These are phyloP conservation scores for Vigna nakashimae DNA, from an alignment of 306 rosid species.

Conservation along the genomic window DNA sequence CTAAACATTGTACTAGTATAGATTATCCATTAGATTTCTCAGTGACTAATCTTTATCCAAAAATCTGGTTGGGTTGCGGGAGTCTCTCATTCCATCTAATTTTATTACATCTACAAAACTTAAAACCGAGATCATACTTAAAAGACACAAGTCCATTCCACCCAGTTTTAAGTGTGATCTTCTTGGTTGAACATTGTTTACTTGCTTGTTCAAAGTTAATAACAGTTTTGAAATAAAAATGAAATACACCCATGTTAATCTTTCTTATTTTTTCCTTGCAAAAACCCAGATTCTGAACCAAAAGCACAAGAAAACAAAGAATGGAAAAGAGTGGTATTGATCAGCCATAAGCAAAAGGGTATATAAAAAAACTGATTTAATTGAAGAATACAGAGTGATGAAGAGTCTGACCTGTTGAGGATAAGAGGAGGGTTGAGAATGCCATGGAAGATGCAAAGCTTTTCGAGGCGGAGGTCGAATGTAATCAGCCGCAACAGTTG, in stretches of 20 bases:
- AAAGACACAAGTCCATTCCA: too few species aligned
- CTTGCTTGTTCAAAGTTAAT: neutral
- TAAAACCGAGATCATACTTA: too few species aligned
- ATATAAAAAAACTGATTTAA: neutral
- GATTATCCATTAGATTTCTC: too few species aligned
- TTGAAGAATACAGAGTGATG: neutral
- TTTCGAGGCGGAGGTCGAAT: conserved; percentile 84
- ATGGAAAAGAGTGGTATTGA: conserved; percentile 4
- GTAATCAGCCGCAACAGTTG: conserved; percentile 57
- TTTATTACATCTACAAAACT: too few species aligned
- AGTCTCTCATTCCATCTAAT: too few species aligned
- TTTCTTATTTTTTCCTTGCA: neutral
- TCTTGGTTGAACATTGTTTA: neutral
- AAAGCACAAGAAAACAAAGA: conserved; percentile 19
- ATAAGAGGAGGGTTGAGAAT: conserved; percentile 51
- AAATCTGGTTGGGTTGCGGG: too few species aligned
- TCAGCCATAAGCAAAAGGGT: conserved; percentile 18
- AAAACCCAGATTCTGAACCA: conserved; percentile 29
- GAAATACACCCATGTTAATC: neutral
- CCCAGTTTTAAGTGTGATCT: too few species aligned
- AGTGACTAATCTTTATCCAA: too few species aligned
- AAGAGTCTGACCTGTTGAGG: conserved; percentile 75
- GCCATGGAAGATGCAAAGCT: conserved; percentile 69
- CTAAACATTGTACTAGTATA: too few species aligned
- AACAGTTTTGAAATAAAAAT: neutral